Conservation (phyloP, 2,329 filamentous ascomycete genomes). For the Dichotomopilus funicola region DNA sequence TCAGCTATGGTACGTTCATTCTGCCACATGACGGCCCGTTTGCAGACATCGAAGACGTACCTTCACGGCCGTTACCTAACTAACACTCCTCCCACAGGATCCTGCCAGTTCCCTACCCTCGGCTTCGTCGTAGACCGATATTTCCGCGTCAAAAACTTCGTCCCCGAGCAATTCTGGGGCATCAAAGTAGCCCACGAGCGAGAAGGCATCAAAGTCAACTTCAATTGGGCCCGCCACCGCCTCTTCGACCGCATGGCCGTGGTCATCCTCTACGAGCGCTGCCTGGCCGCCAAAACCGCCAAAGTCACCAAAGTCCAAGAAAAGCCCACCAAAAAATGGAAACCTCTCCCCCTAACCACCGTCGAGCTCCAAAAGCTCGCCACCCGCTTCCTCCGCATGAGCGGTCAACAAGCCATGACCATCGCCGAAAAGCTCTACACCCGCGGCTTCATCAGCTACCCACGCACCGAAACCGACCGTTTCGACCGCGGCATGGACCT, state of each 20-base stretch:
- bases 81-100: constrained; percentile 43
- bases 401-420: constrained; percentile 83
- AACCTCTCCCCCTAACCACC: constrained; percentile 86
- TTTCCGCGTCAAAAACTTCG: constrained; percentile 87
- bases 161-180: constrained; percentile 86
- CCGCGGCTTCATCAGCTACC: constrained; percentile 94
- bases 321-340: constrained; percentile 90
- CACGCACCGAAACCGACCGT: constrained; percentile 91
- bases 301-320: constrained; percentile 80
- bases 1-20: constrained; percentile 77
- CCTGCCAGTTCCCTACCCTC: constrained; percentile 93
- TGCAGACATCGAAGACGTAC: no score
- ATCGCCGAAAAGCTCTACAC: constrained; percentile 84
- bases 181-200: constrained; percentile 78
- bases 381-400: constrained; percentile 82
- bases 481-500: constrained; percentile 90
- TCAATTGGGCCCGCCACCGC: constrained; percentile 73
- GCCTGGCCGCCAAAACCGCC: constrained; percentile 67
- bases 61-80: background rate
- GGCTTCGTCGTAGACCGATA: constrained; percentile 97
- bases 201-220: constrained; percentile 72
- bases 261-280: constrained; percentile 78
- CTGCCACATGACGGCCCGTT: no score
- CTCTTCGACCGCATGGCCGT: constrained; percentile 84
- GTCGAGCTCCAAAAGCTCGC: constrained; percentile 96